Evolutionary conservation across 352 stramenopile genomes (phyloP), one percentile per base, ranked within the genome.

Genomic region (Globisporangium carolinianum): DNA sequence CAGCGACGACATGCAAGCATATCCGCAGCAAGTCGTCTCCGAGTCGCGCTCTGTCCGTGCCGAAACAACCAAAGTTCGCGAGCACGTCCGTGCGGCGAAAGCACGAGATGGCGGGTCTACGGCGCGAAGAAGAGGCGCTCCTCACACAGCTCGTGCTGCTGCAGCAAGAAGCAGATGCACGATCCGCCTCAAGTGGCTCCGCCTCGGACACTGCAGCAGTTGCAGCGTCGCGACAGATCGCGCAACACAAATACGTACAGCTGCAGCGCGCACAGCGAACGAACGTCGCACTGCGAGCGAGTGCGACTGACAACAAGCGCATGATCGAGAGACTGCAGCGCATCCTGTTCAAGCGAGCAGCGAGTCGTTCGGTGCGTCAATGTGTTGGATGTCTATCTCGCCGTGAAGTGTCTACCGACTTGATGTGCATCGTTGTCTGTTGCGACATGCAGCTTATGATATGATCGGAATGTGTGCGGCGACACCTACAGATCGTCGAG

Each of bases 291-390:
- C 49, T 61, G 12, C 47, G 47, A 17, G 18, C 24, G 41, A 9
- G 15, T 5, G 47, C 15, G 1, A 2, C 42, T 6, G 47, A 55
- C 15, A 47, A 61, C 24, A 55, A 51, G 18, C 37, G 38, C 9
- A 55, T 61, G 38, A 47, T 47, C 8, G 55, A 43, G 38, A 55
- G 18, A 10, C 56, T 61, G 14, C 38, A 61, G 15, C 47, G 36
- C 8, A 51, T 61, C 32, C 47, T 61, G 32, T 15, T 53, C 15
- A 43, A 43, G 8, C 43, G 54, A 3, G 36, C 47, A 9, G 45
- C 38, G 0, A 49, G 24, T 32, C 24, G 24, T 32, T 32, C 1
- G 24, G 24, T 32, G 24, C 24, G 24, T 32, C 24, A 32, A 32
- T 32, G 2, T 32, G 24, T 32, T 32, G 24, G 24, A 32, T 32